Evolutionary conservation across 2,329 filamentous ascomycete genomes (phyloP), one percentile per base, ranked within the genome.

Genomic region (Neurospora sp.): DNA sequence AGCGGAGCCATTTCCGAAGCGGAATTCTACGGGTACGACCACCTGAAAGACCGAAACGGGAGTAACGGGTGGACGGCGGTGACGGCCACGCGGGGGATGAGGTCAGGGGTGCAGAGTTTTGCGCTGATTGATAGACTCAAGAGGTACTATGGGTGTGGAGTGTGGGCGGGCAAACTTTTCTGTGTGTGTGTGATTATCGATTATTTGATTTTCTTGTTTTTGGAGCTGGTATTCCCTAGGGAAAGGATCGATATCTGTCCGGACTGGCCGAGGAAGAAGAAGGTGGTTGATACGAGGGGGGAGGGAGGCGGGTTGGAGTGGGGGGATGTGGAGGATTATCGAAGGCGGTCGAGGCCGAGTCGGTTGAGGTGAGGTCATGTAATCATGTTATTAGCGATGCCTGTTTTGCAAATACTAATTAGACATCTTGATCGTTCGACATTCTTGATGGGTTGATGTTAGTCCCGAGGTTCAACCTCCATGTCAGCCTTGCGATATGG

Each of bases 121-220:
- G 92, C 95, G 6, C 86, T 99, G 66, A 97, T 99, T 73, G 96
- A 99, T 78, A 88, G 96, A 23, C 82, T 99, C 23, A 99, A 99
- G 81, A 85, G 96, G 71, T 99, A 99, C 80, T 99, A 97, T 77
- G 96, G 96, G 9, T 99, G 96, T 78, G 96, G 96, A 40, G 95
- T 98, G 67, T 99, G 96, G 96, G 96, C 96, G 0, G 96, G 96
- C 42, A 99, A 99, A 81, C 84, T 99, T 9, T 99, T 99, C 77
- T 97, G 96, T 76, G 84, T 99, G 1, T 97, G 95, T 73, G 94
- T 94, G 11, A 89, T 98, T 70, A 90, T 99, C 68, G 96, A 99
- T 80, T 99, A 97, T 76, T 81, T 99, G 67, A 86, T 99, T 68
- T 97, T 93, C 76, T 84, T 97, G 67, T 88, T 97, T 67, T 84